Evolutionary conservation across 495 filamentous ascomycete species (phyloP), one percentile per base, ranked within the genome.

Genomic region (Penicillium lividum): DNA sequence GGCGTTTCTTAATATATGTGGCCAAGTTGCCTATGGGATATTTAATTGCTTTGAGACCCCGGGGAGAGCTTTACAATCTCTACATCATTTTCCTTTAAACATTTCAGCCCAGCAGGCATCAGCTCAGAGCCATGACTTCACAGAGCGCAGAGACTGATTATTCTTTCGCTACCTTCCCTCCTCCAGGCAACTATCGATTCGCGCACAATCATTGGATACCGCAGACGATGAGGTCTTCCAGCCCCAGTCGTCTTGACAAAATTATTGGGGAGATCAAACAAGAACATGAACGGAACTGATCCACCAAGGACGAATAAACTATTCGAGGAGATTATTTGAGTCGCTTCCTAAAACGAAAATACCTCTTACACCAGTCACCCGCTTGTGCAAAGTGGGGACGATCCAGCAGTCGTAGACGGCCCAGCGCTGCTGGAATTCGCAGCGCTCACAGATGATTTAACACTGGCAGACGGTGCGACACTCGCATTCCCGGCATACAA

Each of bases 1-100:
- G 31, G 31, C 31, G 31, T 33, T 33, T 33, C 31, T 33, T 7
- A 33, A 33, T 33, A 33, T 7, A 33, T 6, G 31, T 33, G 31
- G 31, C 31, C 31, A 33, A 33, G 31, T 33, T 33, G 31, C 31
- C 31, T 22, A 44, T 13, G 40, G 13, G 40, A n/a, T 44, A 22
- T 44, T 44, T 44, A 22, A 44, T 44, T 44, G 40, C 40, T 44
- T n/a, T n/a, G 18, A 44, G 40, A 44, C 40, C 40, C 40, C 40
- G 7, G 5, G 31, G 31, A 44, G 40, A 44, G 40, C 6, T 22
- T 44, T 44, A n/a, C 40, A 44, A 44, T 44, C 15, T 44, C 40
- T 33, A 44, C 18, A 22, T 22, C 40, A 33, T 44, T 44, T 44
- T 44, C 40, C 40, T 44, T 44, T n/a, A 22, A n/a, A 44, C 40